A percentile compares a stretch with the other conserved stretches of the same genome.
phyloP scores from a whole-genome alignment of 768 basidiomycete species.

The Panaeolus papilionaceus region DNA sequence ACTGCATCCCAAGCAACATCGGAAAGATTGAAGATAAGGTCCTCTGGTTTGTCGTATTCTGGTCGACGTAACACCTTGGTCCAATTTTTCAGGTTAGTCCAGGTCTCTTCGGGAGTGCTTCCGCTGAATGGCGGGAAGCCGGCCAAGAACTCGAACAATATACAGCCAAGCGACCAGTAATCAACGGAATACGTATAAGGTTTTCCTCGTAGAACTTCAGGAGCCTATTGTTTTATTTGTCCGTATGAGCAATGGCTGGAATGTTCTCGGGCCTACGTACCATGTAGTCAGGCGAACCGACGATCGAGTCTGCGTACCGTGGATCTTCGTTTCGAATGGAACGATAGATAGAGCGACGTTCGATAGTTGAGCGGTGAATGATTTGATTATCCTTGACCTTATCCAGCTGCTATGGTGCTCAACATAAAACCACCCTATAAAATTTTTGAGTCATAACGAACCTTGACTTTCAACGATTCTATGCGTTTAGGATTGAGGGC shows the following conservation, averaged over 20 bases:
- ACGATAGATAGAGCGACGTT: constrained; percentile 93
- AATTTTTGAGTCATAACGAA: constrained; percentile 35
- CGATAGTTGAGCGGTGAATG: constrained; percentile 89
- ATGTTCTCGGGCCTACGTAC: constrained; percentile 36
- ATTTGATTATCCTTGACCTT: constrained; percentile 95
- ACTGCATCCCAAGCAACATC: constrained; percentile 96
- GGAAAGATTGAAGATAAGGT: constrained; percentile 93
- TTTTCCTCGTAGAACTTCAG: constrained; percentile 91
- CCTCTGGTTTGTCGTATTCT: constrained; percentile 94
- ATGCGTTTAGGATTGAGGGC: constrained; percentile 94
- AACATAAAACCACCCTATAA: background rate
- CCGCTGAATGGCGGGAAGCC: constrained; percentile 99
- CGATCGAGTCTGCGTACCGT: constrained; percentile 95
- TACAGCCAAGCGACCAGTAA: constrained; percentile 98
- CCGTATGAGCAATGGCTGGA: background rate
- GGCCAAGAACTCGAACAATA: constrained; percentile 95
- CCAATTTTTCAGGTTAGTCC: constrained; percentile 99
- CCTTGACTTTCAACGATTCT: constrained; percentile 93
- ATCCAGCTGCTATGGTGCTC: constrained; percentile 68
- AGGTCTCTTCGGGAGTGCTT: constrained; percentile 94
- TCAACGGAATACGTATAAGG: constrained; percentile 97
- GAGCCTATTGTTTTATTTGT: constrained; percentile 50
- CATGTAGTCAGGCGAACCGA: constrained; percentile 99
- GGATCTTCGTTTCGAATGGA: constrained; percentile 90
- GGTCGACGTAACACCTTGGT: constrained; percentile 89